phyloP scores from a whole-genome alignment of 2,329 filamentous ascomycete species.

The Microcyclospora tardicrescens region DNA sequence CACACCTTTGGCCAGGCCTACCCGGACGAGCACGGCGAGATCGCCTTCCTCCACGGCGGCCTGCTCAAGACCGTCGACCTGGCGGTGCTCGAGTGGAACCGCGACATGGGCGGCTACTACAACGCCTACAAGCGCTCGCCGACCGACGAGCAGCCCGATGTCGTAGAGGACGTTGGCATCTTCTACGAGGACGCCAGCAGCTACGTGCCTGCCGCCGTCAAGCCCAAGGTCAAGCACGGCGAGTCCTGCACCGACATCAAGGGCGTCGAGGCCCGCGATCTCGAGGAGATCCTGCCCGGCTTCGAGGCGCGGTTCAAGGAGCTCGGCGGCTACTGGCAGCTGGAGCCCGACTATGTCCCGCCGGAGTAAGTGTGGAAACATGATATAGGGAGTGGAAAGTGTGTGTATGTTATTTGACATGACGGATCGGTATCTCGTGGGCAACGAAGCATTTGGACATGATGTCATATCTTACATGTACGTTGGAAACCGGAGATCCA shows the following conservation, averaged over 20 bases:
- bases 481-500: too few species aligned
- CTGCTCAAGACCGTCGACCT: slow-evolving; percentile 19
- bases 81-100: slow-evolving; percentile 16
- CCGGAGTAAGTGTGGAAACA: too few species aligned
- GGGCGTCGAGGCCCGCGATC: slow-evolving; percentile 9
- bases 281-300: slow-evolving; percentile 11
- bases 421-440: too few species aligned
- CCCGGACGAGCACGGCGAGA: slow-evolving; percentile 14
- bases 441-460: too few species aligned
- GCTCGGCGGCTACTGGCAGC: too few species aligned
- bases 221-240: slow-evolving; percentile 6
- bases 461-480: too few species aligned
- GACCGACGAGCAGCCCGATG: slow-evolving; percentile 8
- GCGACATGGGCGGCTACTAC: slow-evolving; percentile 18
- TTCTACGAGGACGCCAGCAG: slow-evolving; percentile 7
- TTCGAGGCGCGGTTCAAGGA: too few species aligned
- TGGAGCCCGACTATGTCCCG: too few species aligned
- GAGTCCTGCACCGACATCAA: slow-evolving; percentile 13
- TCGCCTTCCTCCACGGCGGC: slow-evolving; percentile 24
- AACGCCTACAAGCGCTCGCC: slow-evolving; percentile 17
- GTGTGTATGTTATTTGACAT: too few species aligned
- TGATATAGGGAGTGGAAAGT: too few species aligned
- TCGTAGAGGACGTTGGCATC: slow-evolving; percentile 7
- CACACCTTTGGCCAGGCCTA: slow-evolving; percentile 24
- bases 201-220: not conserved